Percentiles rank a stretch among this genome's conserved stretches.
These are phyloP conservation scores for Medicago lupulina DNA, from an alignment of 306 rosid genomes.

Conservation along the genomic window DNA sequence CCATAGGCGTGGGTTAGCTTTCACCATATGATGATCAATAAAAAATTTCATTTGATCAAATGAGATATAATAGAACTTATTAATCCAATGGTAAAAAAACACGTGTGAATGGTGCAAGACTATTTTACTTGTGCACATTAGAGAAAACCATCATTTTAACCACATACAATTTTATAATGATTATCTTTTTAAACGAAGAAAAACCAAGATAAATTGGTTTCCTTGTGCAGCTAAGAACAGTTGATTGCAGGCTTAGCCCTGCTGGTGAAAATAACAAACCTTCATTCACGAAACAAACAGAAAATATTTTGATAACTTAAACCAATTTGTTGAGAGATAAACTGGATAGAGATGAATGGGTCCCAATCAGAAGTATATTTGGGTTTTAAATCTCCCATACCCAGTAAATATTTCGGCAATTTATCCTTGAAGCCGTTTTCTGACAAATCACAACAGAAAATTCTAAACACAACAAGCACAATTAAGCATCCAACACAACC, in stretches of 20 bases:
- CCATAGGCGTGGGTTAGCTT: too few species aligned
- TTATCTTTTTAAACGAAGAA: background rate
- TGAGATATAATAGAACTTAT: too few species aligned
- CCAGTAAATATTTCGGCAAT: constrained; percentile 37
- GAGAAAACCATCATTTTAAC: background rate
- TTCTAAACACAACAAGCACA: constrained; percentile 50
- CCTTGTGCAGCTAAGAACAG: constrained; percentile 11
- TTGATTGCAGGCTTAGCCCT: background rate
- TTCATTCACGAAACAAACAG: constrained; percentile 1
- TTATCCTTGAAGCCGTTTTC: constrained; percentile 45
- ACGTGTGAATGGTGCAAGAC: too few species aligned
- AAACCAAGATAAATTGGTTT: background rate
- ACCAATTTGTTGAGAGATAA: constrained; percentile 21
- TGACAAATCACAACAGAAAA: constrained; percentile 57
- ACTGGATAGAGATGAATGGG: constrained; percentile 22
- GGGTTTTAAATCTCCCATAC: constrained; percentile 45
- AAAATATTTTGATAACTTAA: background rate
- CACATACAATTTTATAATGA: background rate
- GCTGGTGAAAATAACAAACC: constrained; percentile 25
- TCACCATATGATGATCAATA: too few species aligned
- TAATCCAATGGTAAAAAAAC: too few species aligned
- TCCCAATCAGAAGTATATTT: constrained; percentile 7
- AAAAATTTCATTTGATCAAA: too few species aligned
- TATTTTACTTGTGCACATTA: too few species aligned
- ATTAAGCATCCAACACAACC: constrained; percentile 46